Base-by-base conservation (phyloP, 2,329 filamentous ascomycete species). In the Fusarium praegraminearum region DNA sequence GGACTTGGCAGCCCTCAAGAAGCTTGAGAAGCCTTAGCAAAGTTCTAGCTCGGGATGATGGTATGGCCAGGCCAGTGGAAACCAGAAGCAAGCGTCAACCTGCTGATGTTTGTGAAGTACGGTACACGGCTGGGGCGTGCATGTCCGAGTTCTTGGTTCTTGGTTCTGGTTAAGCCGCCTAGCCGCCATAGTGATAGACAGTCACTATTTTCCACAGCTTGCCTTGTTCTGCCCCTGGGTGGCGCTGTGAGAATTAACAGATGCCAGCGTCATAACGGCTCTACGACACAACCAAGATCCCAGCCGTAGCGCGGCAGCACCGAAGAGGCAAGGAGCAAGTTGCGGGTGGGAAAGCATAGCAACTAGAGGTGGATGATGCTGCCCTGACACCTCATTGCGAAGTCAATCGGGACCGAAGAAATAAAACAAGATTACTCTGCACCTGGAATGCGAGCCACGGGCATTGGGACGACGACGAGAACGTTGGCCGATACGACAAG, bases 1-100 rank as follows among this genome's bases (percentile, higher is more conserved):
- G 62, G 66, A 57, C 33, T 55, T 73, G 54, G 43, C 38, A 50
- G 50, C 54, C 55, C 44, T 70, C 63, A 53, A 71, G 65, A 53
- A 68, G 56, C 63, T 54, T 64, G 49, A 74, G 72, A 74, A 74
- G 72, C 70, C 70, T 59, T 72, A 69, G 67, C 65, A 72, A 63
- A 58, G 59, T 74, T 74, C 72, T 73, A 73, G 72, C 70, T 70
- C 51, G 45, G 41, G 58, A 54, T 61, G 62, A 52, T 67, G 63
- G 66, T 43, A 61, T 67, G 44, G 52, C 36, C 57, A 65, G 36
- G 18, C 6, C 28, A 46, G 18, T 35, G 47, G 40, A 10, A 33
- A 30, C 32, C 24, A 44, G 36, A 38, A 46, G 56, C 47, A 49
- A 24, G 46, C 43, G 36, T 47, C 12, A 46, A 53, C 54, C 45